A percentile compares a stretch with the other conserved stretches of the same genome.
phyloP scores from a whole-genome alignment of 2,329 filamentous ascomycete species.

The Aureobasidium melanogenum region DNA sequence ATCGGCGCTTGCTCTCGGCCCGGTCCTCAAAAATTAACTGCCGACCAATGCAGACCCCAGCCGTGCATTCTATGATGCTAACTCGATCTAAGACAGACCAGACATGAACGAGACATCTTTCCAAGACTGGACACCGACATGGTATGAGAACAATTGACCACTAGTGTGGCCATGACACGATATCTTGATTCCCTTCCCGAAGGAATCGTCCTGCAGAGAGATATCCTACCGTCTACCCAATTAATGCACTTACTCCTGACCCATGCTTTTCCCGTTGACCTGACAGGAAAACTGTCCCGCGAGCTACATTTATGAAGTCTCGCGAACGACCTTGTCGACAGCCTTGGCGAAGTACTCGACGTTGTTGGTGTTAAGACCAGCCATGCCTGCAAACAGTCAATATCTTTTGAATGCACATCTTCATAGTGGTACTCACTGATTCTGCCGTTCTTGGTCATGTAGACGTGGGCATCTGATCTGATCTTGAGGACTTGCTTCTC shows the following conservation, averaged over 20 bases:
- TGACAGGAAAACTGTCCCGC: neutral
- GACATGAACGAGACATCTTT: neutral
- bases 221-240: neutral
- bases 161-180: neutral
- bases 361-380: slow-evolving; percentile 87
- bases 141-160: neutral
- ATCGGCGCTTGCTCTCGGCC: slow-evolving; percentile 3
- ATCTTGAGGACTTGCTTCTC: slow-evolving; percentile 66
- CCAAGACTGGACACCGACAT: neutral
- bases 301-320: slow-evolving; percentile 23
- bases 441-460: slow-evolving; percentile 95
- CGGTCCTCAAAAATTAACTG: neutral
- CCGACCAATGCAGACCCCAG: neutral
- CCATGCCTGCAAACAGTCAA: slow-evolving; percentile 49
- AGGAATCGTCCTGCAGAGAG: neutral
- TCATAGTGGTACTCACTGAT: slow-evolving; percentile 49
- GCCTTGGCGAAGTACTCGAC: slow-evolving; percentile 89
- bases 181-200: neutral
- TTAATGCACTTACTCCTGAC: slow-evolving; percentile 7
- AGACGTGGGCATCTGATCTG: slow-evolving; percentile 63
- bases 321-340: slow-evolving; percentile 72
- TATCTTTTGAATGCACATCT: neutral
- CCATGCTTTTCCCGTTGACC: neutral
- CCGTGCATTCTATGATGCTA: neutral
- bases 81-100: neutral